Evolutionary conservation across 1,139 yeast genomes (phyloP).

Genomic region (Pichia sp.): DNA sequence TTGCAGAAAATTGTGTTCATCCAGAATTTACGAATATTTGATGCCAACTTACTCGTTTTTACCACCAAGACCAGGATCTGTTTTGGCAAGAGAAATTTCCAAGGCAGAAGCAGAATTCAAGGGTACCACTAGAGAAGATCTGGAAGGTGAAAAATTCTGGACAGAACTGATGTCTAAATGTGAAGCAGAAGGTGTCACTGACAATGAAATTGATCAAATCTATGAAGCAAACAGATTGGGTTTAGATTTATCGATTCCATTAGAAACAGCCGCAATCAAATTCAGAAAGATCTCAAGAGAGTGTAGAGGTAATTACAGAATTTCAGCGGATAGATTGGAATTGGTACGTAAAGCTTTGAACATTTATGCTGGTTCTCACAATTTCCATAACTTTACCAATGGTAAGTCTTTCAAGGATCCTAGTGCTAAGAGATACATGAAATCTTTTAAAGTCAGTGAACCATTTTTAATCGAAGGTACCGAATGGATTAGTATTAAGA

Average conservation of each 20-base stretch:
- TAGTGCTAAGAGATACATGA: conserved; percentile 77
- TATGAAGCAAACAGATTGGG: conserved; percentile 28
- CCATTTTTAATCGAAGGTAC: conserved; percentile 91
- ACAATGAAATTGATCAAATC: conserved; percentile 37
- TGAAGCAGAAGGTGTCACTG: conserved; percentile 38
- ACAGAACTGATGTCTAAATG: conserved; percentile 37
- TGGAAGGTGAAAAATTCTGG: conserved; percentile 76
- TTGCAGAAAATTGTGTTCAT: conserved; percentile 91
- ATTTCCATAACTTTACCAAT: conserved; percentile 90
- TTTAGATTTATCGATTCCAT: conserved; percentile 24
- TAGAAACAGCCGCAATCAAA: conserved; percentile 38
- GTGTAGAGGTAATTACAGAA: conserved; percentile 62
- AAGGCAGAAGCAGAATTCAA: conserved; percentile 49
- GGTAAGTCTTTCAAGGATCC: conserved; percentile 87
- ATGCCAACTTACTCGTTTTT: conserved; percentile 84
- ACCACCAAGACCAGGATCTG: conserved; percentile 78
- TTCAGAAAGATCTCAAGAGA: conserved; percentile 61
- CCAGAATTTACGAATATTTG: conserved; percentile 87
- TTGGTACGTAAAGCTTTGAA: conserved; percentile 61
- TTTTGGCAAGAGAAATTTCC: conserved; percentile 50
- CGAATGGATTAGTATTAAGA: conserved; percentile 93
- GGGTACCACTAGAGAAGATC: conserved; percentile 51
- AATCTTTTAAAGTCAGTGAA: conserved; percentile 68
- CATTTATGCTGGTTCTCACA: conserved; percentile 79
- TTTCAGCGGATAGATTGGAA: conserved; percentile 51